A percentile compares a stretch with the other conserved stretches of the same genome.
Conservation (phyloP, 2,329 filamentous ascomycete genomes). For the Aureobasidium lini region DNA sequence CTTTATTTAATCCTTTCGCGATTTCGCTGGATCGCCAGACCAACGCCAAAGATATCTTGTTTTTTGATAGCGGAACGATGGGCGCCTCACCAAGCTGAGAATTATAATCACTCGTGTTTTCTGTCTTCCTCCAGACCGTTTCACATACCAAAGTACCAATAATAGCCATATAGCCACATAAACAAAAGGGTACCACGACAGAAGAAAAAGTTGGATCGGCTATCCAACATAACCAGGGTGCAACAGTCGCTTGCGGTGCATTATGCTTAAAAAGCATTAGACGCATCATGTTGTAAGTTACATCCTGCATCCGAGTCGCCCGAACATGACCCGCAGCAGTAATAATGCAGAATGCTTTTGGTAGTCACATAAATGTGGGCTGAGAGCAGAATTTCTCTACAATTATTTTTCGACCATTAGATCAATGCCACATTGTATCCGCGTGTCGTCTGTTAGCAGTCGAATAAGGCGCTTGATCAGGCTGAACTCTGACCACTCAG, state of each 20-base stretch:
- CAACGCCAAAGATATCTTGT: no score
- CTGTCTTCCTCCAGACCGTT: neutral
- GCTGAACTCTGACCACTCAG: neutral
- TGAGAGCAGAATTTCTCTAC: no score
- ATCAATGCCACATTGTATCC: no score
- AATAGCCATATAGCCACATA: constrained; percentile 24
- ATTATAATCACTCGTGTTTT: neutral
- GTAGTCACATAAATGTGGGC: no score
- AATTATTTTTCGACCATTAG: no score
- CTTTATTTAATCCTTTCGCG: no score
- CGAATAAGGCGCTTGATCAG: no score
- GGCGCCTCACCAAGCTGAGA: no score
- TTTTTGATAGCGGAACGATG: no score
- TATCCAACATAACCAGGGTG: constrained; percentile 26
- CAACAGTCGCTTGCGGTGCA: constrained; percentile 38
- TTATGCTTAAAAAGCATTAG: constrained; percentile 44
- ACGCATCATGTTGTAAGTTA: constrained; percentile 38
- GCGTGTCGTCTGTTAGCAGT: no score
- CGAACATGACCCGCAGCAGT: constrained; percentile 12
- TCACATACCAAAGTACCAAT: constrained; percentile 15
- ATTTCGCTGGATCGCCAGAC: no score
- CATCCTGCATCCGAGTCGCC: constrained; percentile 26
- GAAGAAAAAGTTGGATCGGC: constrained; percentile 19
- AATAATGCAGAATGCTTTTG: no score
- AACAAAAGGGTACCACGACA: constrained; percentile 16